These are phyloP conservation scores for Phytophthora agathidicida DNA, from an alignment of 352 stramenopile species.

Conservation along the genomic window DNA sequence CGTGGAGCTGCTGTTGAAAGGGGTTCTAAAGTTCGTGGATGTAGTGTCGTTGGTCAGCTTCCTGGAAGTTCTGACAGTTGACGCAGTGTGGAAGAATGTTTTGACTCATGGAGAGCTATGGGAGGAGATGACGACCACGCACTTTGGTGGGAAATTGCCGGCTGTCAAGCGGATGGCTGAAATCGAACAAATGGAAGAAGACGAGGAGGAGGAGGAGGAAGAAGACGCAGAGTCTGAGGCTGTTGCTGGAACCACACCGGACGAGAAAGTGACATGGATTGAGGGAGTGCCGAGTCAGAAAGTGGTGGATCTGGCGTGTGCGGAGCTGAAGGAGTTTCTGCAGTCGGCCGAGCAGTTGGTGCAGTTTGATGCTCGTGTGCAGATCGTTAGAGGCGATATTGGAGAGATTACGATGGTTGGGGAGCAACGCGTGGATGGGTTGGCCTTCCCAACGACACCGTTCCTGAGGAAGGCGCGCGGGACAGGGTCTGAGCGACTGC, in stretches of 20 bases:
- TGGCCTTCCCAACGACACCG: constrained; percentile 39
- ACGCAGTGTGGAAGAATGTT: constrained; percentile 27
- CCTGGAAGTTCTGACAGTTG: constrained; percentile 33
- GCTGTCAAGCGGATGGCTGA: constrained; percentile 29
- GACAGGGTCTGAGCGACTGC: constrained; percentile 25
- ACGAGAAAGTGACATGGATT: constrained; percentile 8
- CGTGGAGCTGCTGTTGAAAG: constrained; percentile 35
- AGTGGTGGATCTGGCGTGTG: constrained; percentile 34
- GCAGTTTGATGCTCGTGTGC: constrained; percentile 42
- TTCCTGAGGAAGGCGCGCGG: constrained; percentile 36
- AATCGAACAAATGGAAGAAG: constrained; percentile 19
- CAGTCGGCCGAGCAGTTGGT: constrained; percentile 36
- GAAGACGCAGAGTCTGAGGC: background rate
- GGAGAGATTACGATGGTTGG: constrained; percentile 35
- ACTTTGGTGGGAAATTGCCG: constrained; percentile 34
- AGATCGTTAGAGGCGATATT: constrained; percentile 52
- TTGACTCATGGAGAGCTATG: constrained; percentile 32
- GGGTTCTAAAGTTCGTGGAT: constrained; percentile 36
- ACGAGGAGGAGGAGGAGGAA: constrained; percentile 8
- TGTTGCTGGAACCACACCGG: constrained; percentile 5
- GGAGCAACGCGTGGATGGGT: constrained; percentile 30
- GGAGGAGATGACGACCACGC: constrained; percentile 19
- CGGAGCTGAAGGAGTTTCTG: constrained; percentile 36
- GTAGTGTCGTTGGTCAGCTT: constrained; percentile 28
- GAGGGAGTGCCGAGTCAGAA: constrained; percentile 23